Conservation (phyloP, 352 stramenopile genomes). For the Albugo laibachii region DNA sequence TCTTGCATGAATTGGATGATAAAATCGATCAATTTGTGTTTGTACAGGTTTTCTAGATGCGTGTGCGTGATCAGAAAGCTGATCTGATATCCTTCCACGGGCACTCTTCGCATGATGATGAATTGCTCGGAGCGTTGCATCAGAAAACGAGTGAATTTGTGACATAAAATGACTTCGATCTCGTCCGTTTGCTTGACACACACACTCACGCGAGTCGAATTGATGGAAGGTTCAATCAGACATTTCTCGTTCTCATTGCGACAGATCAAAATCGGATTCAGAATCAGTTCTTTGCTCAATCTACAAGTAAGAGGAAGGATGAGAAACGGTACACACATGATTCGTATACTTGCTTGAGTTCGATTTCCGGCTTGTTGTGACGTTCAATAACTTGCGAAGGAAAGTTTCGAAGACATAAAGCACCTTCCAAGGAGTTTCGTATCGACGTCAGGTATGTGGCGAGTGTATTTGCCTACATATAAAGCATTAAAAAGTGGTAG, state of each 20-base stretch:
- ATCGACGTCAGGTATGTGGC: constrained; percentile 87
- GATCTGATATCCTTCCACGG: constrained; percentile 87
- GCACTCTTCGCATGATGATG: constrained; percentile 85
- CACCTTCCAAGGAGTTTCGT: constrained; percentile 80
- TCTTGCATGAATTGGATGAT: constrained; percentile 97
- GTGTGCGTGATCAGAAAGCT: constrained; percentile 90
- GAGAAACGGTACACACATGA: background rate
- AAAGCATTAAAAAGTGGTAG: background rate
- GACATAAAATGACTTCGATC: constrained; percentile 85
- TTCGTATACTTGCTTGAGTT: constrained; percentile 39
- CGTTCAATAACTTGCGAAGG: constrained; percentile 90
- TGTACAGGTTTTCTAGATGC: constrained; percentile 90
- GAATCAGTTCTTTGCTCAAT: constrained; percentile 82
- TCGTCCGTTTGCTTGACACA: constrained; percentile 92
- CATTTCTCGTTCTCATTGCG: constrained; percentile 87
- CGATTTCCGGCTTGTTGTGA: constrained; percentile 93
- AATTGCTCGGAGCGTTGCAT: constrained; percentile 94
- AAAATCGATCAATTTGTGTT: constrained; percentile 94
- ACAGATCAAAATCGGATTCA: constrained; percentile 89
- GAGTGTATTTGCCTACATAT: constrained; percentile 53
- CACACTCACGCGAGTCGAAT: constrained; percentile 90
- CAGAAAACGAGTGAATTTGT: constrained; percentile 91
- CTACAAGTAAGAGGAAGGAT: constrained; percentile 10
- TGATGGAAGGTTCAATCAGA: constrained; percentile 88
- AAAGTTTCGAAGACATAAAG: constrained; percentile 89